Evolutionary conservation across 2,329 filamentous ascomycete species (phyloP), one percentile per base, ranked within the genome.

Genomic region (Emmonsia crescens): DNA sequence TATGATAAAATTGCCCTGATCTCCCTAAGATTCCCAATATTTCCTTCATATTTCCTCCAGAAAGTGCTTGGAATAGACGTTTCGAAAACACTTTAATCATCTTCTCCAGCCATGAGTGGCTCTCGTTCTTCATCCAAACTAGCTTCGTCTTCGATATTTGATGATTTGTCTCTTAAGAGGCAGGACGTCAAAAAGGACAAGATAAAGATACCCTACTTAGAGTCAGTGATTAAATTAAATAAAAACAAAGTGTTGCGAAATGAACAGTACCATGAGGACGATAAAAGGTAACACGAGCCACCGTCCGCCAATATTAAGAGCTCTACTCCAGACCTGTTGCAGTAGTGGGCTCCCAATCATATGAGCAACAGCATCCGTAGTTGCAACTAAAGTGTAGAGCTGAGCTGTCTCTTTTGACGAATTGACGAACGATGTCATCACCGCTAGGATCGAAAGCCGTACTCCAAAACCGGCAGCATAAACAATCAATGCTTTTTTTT

Each of bases 271-370:
- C 24, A 38, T 56, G 24, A 56, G 52, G 19, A 56, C 52, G 27
- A 56, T n/a, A 33, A 56, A 56, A 21, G 52, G 52, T 38, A 56
- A 38, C 5, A 56, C 52, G 52, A 56, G 24, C 52, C 52, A 56
- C 52, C 52, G 52, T 14, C 52, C 52, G 24, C 52, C 52, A 10
- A 56, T 31, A 29, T 36, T 38, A 10, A 56, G 52, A 56, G 52
- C 52, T 19, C 9, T 56, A 19, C 33, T 38, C 52, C 52, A 38
- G 27, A 56, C 31, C 1, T 2, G 33, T 38, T 56, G 52, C 52
- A 56, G 52, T 31, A 56, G 31, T 56, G 52, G 52, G 33, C 52
- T 56, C 27, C n/a, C 52, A 56, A 56, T 33, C 52, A 56, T 56
- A 29, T 56, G 52, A 14, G 52, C 52, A 56, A 56, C 16, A 31